phyloP scores from a whole-genome alignment of 73 alveolate species.

The Paramecium octaurelia region DNA sequence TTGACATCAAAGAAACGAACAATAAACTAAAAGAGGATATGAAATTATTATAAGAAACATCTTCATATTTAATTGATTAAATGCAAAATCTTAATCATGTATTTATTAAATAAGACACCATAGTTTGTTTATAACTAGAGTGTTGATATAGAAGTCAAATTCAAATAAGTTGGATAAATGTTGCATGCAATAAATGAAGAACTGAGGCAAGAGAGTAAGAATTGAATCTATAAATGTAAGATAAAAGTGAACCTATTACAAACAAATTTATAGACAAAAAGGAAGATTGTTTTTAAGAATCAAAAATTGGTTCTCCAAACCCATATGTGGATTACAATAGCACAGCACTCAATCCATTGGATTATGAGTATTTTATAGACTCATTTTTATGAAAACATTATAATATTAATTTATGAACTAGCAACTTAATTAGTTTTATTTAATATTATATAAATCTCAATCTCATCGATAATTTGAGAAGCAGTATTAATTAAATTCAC shows the following conservation, averaged over 20 bases:
- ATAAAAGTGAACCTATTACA: neutral
- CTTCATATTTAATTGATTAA: slow-evolving; percentile 16
- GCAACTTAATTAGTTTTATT: neutral
- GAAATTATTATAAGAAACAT: slow-evolving; percentile 46
- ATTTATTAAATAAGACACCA: neutral
- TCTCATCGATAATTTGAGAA: too few relatives aligned
- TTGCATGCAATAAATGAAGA: slow-evolving; percentile 33
- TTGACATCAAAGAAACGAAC: slow-evolving; percentile 38
- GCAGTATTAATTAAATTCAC: neutral
- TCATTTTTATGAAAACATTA: neutral
- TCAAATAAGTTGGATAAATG: slow-evolving; percentile 44
- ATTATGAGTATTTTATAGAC: neutral
- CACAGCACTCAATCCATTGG: neutral
- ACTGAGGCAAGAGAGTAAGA: neutral
- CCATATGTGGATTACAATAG: slow-evolving; percentile 18
- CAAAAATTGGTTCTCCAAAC: slow-evolving; percentile 34
- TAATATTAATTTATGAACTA: neutral
- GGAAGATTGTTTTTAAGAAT: neutral
- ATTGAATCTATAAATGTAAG: neutral
- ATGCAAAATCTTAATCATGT: slow-evolving; percentile 34
- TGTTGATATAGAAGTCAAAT: slow-evolving; percentile 42
- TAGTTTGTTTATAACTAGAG: slow-evolving; percentile 30
- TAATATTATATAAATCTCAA: too few relatives aligned
- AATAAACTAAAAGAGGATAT: slow-evolving; percentile 16
- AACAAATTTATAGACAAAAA: neutral